Evolutionary conservation across 2,329 filamentous ascomycete species (phyloP).

Genomic region (Aschersonia sp.): DNA sequence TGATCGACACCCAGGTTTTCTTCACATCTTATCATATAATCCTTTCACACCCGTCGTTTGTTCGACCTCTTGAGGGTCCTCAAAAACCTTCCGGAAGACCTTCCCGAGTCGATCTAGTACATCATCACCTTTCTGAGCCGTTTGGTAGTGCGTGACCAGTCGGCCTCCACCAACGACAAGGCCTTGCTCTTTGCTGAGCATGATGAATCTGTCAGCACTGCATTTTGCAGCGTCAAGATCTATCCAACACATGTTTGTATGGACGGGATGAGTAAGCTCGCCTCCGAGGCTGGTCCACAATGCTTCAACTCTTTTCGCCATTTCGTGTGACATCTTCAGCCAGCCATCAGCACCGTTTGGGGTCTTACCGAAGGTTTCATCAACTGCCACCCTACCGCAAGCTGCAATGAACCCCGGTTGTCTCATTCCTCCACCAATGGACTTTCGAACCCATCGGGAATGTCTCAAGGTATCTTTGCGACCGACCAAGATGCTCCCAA

Average conservation of each 20-base stretch:
- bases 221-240: constrained; percentile 50
- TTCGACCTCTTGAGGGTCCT: constrained; percentile 4
- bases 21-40: constrained; percentile 1
- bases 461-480: constrained; percentile 18
- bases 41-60: background rate
- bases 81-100: constrained; percentile 31
- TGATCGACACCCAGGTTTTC: too few relatives aligned
- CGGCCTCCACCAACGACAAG: constrained; percentile 25
- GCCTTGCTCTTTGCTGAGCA: constrained; percentile 25
- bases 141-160: constrained; percentile 42
- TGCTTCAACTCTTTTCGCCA: constrained; percentile 50
- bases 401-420: constrained; percentile 62
- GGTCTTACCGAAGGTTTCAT: constrained; percentile 26
- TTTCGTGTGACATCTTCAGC: constrained; percentile 43
- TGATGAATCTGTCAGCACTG: constrained; percentile 19
- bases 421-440: constrained; percentile 59
- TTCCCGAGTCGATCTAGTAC: constrained; percentile 41
- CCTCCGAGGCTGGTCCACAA: constrained; percentile 61
- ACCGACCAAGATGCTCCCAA: constrained; percentile 62
- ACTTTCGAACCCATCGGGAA: constrained; percentile 42
- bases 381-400: constrained; percentile 54
- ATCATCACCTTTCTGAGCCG: constrained; percentile 44
- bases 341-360: constrained; percentile 34
- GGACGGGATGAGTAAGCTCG: constrained; percentile 50
- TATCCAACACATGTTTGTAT: constrained; percentile 91